Conservation (phyloP, 2,329 filamentous ascomycete genomes). For the Aspergillus sojae region DNA sequence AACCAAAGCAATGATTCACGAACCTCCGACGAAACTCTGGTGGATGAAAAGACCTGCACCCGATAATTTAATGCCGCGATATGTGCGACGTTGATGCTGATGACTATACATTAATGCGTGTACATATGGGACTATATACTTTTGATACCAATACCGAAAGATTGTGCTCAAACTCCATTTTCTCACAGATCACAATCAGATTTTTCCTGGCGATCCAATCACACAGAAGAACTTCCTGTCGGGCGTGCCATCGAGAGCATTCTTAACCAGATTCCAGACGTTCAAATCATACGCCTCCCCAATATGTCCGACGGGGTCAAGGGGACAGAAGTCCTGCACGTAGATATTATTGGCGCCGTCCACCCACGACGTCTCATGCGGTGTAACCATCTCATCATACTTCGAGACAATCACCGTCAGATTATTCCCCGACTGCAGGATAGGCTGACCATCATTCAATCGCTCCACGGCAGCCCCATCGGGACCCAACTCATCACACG, state of each 20-base stretch:
- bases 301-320: constrained; percentile 41
- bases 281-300: constrained; percentile 43
- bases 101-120: constrained; percentile 9
- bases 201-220: constrained; percentile 33
- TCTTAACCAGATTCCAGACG: constrained; percentile 43
- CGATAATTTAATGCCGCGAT: neutral
- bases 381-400: constrained; percentile 40
- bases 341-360: constrained; percentile 35
- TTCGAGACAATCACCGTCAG: constrained; percentile 39
- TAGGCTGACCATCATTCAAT: constrained; percentile 37
- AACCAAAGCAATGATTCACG: neutral
- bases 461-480: constrained; percentile 31
- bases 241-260: constrained; percentile 35
- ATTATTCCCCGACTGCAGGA: constrained; percentile 37
- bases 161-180: neutral
- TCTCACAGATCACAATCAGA: neutral
- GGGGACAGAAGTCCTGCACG: constrained; percentile 35
- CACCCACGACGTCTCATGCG: constrained; percentile 33
- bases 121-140: neutral
- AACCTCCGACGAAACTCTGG: constrained; percentile 2
- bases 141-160: neutral
- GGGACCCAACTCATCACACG: constrained; percentile 35
- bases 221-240: constrained; percentile 31
- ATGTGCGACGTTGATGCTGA: neutral
- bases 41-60: constrained; percentile 6